Conservation (phyloP, 176 grass and related monocot genomes). For the Bromus sterilis region DNA sequence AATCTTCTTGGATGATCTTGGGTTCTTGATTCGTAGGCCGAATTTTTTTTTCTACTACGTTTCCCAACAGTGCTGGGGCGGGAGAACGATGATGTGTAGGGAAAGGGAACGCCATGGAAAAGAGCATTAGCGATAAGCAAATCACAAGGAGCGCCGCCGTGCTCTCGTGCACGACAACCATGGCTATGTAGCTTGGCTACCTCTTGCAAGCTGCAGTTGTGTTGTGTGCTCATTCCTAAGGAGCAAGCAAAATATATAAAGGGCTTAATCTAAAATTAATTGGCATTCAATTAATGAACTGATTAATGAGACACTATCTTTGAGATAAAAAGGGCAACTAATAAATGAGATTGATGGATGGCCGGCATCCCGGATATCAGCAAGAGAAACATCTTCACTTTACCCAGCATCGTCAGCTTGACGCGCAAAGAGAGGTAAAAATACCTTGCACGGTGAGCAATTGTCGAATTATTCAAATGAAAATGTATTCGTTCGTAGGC, state of each 20-base stretch:
- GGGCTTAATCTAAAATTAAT: neutral
- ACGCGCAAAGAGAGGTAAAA: no score
- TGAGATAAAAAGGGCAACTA: neutral
- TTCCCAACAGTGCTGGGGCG: no score
- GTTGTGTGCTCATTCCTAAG: neutral
- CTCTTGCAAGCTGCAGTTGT: neutral
- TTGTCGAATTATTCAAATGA: no score
- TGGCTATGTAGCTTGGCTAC: neutral
- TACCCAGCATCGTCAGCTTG: no score
- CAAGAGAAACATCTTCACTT: no score
- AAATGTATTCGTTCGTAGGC: no score
- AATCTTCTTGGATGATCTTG: no score
- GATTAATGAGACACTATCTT: neutral
- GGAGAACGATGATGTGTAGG: no score
- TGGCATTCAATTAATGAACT: neutral
- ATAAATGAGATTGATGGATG: neutral
- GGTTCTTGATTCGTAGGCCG: no score
- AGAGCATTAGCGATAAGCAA: neutral
- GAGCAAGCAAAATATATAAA: neutral
- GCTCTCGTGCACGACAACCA: neutral
- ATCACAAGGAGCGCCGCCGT: neutral
- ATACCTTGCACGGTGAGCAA: no score
- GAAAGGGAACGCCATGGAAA: neutral
- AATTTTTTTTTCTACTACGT: no score
- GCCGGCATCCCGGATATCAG: no score